Percentiles rank a stretch among this genome's conserved stretches.
These are phyloP conservation scores for Irpex sp. DNA, from an alignment of 1,284 basidiomycete genomes.

Conservation along the genomic window DNA sequence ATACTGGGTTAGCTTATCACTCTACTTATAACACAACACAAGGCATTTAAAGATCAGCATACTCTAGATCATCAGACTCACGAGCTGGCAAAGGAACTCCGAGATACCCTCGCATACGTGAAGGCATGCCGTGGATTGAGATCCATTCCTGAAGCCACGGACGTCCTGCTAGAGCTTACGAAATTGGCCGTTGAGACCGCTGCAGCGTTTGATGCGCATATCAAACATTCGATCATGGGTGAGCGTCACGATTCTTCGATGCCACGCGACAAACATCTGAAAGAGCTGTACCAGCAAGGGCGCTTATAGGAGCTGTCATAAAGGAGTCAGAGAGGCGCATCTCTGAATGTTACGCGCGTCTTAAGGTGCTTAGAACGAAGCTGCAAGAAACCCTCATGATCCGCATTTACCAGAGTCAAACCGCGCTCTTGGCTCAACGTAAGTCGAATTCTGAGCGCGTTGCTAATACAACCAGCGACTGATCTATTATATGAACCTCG, in stretches of 20 bases:
- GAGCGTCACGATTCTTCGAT: too few relatives aligned
- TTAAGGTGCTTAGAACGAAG: conserved; percentile 1
- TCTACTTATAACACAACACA: not conserved
- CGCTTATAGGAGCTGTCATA: not conserved
- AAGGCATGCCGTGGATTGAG: conserved; percentile 5
- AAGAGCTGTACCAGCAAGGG: not conserved
- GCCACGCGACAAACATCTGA: too few relatives aligned
- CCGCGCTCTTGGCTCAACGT: not conserved
- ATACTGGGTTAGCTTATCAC: not conserved
- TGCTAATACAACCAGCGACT: too few relatives aligned
- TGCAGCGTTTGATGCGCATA: conserved; percentile 9
- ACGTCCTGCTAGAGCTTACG: conserved; percentile 6
- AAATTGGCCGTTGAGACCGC: conserved; percentile 6
- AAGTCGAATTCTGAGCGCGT: not conserved
- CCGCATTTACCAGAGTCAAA: not conserved
- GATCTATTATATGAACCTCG: not conserved
- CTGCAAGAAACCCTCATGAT: not conserved
- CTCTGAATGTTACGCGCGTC: not conserved
- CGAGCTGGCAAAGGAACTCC: not conserved
- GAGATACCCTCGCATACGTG: conserved; percentile 3
- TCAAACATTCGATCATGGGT: conserved; percentile 4
- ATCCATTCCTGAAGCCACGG: not conserved
- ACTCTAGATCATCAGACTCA: conserved; percentile 1
- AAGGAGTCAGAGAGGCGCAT: not conserved
- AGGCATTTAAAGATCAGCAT: conserved; percentile 5